Percentiles rank a stretch among this genome's conserved stretches.
Conservation (phyloP, 805 yeast genomes). For the Cyberlindnera veronae region DNA sequence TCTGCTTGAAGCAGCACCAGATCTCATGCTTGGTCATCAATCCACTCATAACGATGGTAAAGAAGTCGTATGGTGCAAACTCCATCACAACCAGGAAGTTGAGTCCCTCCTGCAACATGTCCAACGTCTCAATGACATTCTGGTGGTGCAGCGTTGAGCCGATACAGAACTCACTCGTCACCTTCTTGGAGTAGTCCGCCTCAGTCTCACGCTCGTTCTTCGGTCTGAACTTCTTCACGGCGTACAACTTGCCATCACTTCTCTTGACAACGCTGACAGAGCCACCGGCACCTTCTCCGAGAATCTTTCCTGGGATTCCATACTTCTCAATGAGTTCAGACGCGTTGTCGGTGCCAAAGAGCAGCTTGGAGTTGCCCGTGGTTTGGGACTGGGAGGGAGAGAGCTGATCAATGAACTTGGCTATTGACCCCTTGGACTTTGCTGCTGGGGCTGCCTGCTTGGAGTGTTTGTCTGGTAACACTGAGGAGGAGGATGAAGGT, state of each 20-base stretch:
- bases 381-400: slow-evolving; percentile 22
- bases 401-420: slow-evolving; percentile 24
- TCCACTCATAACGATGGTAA: slow-evolving; percentile 89
- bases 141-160: slow-evolving; percentile 77
- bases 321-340: slow-evolving; percentile 53
- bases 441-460: slow-evolving; percentile 2
- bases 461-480: slow-evolving; percentile 10
- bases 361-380: slow-evolving; percentile 26
- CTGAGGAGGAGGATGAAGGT: too few relatives aligned
- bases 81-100: slow-evolving; percentile 82
- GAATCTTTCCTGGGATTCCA: slow-evolving; percentile 66
- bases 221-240: slow-evolving; percentile 82
- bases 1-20: slow-evolving; percentile 79
- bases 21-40: slow-evolving; percentile 67
- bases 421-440: slow-evolving; percentile 15
- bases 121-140: slow-evolving; percentile 78
- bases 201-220: slow-evolving; percentile 59
- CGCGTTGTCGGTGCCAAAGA: slow-evolving; percentile 38
- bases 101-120: slow-evolving; percentile 66
- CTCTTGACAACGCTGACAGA: slow-evolving; percentile 78
- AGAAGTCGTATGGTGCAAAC: slow-evolving; percentile 87
- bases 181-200: slow-evolving; percentile 70
- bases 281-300: slow-evolving; percentile 96
- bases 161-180: slow-evolving; percentile 76
- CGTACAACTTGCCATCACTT: slow-evolving; percentile 61